Evolutionary conservation across 495 filamentous ascomycete genomes (phyloP).

Genomic region (Sabuloglossum arenarium): DNA sequence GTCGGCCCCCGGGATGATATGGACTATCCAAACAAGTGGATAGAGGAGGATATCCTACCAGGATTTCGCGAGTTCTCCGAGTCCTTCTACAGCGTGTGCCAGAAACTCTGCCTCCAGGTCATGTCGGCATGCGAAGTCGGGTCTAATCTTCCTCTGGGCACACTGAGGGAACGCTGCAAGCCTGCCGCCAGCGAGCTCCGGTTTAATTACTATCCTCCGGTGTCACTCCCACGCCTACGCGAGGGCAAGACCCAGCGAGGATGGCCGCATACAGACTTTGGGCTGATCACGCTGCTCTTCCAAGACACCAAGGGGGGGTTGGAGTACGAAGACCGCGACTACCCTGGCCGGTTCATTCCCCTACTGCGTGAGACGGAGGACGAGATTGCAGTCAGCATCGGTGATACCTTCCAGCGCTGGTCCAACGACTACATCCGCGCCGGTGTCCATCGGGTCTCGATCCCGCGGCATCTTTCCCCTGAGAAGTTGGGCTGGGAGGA

Average conservation of each 20-base stretch:
- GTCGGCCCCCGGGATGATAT: constrained; percentile 6
- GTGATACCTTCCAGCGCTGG: background rate
- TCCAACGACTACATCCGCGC: background rate
- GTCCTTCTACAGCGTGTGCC: constrained; percentile 9
- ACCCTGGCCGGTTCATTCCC: background rate
- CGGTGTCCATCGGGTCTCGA: background rate
- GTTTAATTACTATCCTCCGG: constrained; percentile 22
- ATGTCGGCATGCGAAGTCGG: constrained; percentile 11
- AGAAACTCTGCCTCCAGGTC: constrained; percentile 8
- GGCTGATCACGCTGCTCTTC: constrained; percentile 27
- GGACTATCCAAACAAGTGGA: constrained; percentile 8
- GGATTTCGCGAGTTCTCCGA: constrained; percentile 17
- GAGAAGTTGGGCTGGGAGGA: background rate
- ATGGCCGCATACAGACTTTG: constrained; percentile 26
- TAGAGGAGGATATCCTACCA: constrained; percentile 7
- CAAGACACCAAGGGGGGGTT: constrained; percentile 26
- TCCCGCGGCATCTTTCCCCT: background rate
- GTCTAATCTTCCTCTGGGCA: constrained; percentile 4
- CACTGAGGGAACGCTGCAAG: constrained; percentile 1
- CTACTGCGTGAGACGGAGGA: background rate
- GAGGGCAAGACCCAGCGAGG: constrained; percentile 15
- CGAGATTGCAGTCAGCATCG: background rate
- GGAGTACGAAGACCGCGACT: constrained; percentile 15
- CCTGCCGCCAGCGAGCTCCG: constrained; percentile 11
- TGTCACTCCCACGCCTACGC: constrained; percentile 9